Base-by-base conservation (phyloP, 768 basidiomycete species). In the Boletus barrowsii region DNA sequence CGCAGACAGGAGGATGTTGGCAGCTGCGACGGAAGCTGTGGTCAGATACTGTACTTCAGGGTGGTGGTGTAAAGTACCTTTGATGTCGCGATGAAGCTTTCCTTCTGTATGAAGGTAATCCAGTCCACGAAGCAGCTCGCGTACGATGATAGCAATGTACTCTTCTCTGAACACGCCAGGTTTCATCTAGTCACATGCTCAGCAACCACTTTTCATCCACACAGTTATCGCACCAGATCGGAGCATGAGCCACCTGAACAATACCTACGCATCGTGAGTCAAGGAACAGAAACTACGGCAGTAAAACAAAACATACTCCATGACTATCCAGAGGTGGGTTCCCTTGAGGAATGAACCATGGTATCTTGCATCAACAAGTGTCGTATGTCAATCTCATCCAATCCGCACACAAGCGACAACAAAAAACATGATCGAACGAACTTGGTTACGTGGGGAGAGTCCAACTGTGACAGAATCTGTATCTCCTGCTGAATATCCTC, bases 401-500 rank as follows among this genome's bases (percentile, higher is more conserved):
- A 59, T 62, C 64, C 82, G 55, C 42, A 62, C 55, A 56, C 55
- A 49, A 30, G 53, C 47, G 42, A 56, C 51, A 67, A 29, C 26
- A 29, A 29, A 35, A 63, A 65, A 54, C 60, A 51, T 55, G 62
- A 66, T 61, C 44, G 53, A 57, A 79, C 86, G 68, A 63, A 94
- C 90, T 93, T 96, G 60, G 96, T 98, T 52, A 98, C 96, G 75
- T 90, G 88, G 26, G 91, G 87, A 24, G 94, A 98, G 72, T 98
- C 96, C 61, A 99, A 74, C 68, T 98, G 95, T 8, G 92, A 93
- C 14, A 99, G 83, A 58, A 99, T 98, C 72, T 97, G 93, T 52
- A 99, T 98, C 72, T 99, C 97, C 70, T 97, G 93, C 65, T 98
- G 93, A 55, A 99, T 98, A 74, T 98, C 97, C 71, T 98, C 97